These are phyloP conservation scores for Yamadazyma phyllophila DNA, from an alignment of 805 yeast species.

Conservation along the genomic window DNA sequence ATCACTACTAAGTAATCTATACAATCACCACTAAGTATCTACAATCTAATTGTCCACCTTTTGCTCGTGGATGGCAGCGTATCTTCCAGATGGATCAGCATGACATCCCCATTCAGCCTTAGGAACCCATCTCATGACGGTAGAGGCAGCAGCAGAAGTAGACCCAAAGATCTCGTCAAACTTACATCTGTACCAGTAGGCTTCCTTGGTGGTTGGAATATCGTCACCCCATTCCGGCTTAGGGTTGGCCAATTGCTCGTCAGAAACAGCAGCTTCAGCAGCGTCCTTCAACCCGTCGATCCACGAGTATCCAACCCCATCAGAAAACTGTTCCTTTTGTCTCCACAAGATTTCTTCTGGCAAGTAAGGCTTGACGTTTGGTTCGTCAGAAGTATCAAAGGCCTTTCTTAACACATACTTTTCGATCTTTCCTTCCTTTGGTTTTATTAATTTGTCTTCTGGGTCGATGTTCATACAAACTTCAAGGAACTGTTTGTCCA, in stretches of 20 bases:
- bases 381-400: slow-evolving; percentile 87
- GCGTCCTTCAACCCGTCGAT: slow-evolving; percentile 96
- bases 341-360: slow-evolving; percentile 98
- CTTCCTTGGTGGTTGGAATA: slow-evolving; percentile 96
- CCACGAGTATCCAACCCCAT: slow-evolving; percentile 99
- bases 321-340: slow-evolving; percentile 99
- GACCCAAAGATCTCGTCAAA: slow-evolving; percentile 87
- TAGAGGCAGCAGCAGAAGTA: slow-evolving; percentile 75
- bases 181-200: slow-evolving; percentile 97
- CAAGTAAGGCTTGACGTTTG: slow-evolving; percentile 75
- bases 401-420: slow-evolving; percentile 97
- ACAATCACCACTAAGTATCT: too few species aligned
- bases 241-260: slow-evolving; percentile 87
- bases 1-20: neutral
- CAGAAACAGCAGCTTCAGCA: slow-evolving; percentile 82
- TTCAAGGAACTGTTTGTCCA: slow-evolving; percentile 90
- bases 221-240: slow-evolving; percentile 96
- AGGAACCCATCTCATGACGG: slow-evolving; percentile 99
- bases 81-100: slow-evolving; percentile 98
- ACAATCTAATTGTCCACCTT: slow-evolving; percentile 27
- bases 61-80: slow-evolving; percentile 80
- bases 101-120: slow-evolving; percentile 99
- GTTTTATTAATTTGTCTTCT: slow-evolving; percentile 79
- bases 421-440: slow-evolving; percentile 76
- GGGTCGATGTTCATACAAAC: slow-evolving; percentile 95